Conservation (phyloP, 2,329 filamentous ascomycete species). For the Colletotrichum melonis region DNA sequence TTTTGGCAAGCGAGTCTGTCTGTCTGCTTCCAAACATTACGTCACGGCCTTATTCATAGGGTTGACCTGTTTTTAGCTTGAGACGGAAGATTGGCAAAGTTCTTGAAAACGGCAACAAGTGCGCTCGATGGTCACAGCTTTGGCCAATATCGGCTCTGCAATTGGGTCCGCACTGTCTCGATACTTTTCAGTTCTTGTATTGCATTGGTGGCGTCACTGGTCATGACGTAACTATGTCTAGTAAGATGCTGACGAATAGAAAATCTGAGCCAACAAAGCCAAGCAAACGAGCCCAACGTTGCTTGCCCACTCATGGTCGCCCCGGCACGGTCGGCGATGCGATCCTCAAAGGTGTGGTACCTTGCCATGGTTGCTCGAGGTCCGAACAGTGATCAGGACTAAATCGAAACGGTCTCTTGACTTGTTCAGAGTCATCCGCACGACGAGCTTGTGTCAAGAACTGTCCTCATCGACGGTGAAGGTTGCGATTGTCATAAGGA, state of each 20-base stretch:
- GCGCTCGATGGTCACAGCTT: constrained; percentile 15
- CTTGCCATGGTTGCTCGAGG: neutral
- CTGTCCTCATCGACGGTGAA: constrained; percentile 5
- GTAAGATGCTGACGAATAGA: constrained; percentile 13
- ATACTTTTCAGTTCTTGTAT: constrained; percentile 9
- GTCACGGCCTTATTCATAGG: constrained; percentile 13
- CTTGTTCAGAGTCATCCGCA: neutral
- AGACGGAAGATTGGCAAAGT: constrained; percentile 31
- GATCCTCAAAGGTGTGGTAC: neutral
- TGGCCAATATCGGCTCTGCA: neutral
- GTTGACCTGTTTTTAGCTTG: constrained; percentile 20
- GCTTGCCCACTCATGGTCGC: neutral
- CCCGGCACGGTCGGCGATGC: constrained; percentile 19
- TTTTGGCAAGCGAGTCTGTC: neutral
- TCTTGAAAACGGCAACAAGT: constrained; percentile 22
- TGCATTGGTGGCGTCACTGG: constrained; percentile 26
- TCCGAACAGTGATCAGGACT: constrained; percentile 2
- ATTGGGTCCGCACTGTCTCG: constrained; percentile 21
- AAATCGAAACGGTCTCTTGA: neutral
- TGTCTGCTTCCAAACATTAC: constrained; percentile 17
- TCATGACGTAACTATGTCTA: constrained; percentile 33
- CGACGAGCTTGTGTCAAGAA: neutral
- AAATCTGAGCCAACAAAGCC: constrained; percentile 8
- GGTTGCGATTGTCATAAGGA: neutral
- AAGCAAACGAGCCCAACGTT: neutral